phyloP scores from a whole-genome alignment of 2,329 filamentous ascomycete genomes.

The Trichoderma koningiopsis region DNA sequence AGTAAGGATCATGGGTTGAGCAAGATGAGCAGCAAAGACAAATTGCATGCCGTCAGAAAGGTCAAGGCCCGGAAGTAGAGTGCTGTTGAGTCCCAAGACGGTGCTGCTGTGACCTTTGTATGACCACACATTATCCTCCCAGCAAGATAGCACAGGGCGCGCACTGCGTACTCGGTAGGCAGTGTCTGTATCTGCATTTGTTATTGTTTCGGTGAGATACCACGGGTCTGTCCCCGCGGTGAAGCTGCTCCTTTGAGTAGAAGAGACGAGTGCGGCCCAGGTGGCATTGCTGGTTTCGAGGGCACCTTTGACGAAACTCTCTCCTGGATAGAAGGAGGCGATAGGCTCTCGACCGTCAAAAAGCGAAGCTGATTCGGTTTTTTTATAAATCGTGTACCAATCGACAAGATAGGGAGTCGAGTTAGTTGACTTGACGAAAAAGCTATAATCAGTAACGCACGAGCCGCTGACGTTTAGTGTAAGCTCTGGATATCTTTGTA shows the following conservation, averaged over 20 bases:
- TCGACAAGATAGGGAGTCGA: background rate
- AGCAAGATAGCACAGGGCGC: background rate
- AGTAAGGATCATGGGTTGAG: background rate
- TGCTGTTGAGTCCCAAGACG: background rate
- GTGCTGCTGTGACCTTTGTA: constrained; percentile 8
- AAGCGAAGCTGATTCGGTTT: background rate
- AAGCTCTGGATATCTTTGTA: constrained; percentile 2
- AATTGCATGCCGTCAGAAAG: background rate
- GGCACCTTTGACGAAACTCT: background rate
- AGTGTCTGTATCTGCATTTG: background rate
- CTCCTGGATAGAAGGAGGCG: background rate
- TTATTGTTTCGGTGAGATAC: background rate
- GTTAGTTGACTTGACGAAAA: background rate
- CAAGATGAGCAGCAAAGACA: background rate
- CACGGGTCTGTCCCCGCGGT: background rate
- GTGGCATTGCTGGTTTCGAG: constrained; percentile 4
- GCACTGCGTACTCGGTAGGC: background rate
- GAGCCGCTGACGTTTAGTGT: background rate
- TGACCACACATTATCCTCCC: constrained; percentile 4
- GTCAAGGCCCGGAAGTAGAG: background rate
- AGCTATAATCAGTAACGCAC: constrained; percentile 1
- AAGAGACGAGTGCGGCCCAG: background rate
- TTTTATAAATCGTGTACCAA: background rate
- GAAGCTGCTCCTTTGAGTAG: background rate
- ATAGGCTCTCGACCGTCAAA: background rate